A percentile compares a stretch with the other conserved stretches of the same genome.
These are phyloP conservation scores for Toxoplasma gondii DNA, from an alignment of 169 alveolate species.

Conservation along the genomic window DNA sequence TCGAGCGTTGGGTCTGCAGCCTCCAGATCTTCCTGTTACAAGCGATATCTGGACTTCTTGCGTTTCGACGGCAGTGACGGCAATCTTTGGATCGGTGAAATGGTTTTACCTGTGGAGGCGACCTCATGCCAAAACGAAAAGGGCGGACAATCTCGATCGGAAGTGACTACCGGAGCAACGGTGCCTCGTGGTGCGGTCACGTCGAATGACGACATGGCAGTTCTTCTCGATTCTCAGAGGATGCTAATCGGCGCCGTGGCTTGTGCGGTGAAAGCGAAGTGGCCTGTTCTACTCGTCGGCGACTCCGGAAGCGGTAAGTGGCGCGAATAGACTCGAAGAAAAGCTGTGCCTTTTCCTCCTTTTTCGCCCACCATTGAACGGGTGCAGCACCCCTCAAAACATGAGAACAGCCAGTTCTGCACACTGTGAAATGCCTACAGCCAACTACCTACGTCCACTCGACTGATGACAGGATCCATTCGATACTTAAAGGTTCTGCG, in stretches of 20 bases:
- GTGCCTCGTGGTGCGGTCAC: neutral
- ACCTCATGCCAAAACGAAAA: neutral
- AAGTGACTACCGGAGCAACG: neutral
- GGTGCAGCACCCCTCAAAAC: too few relatives aligned
- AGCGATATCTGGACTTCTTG: neutral
- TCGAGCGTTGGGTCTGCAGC: neutral
- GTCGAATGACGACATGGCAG: neutral
- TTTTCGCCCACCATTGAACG: neutral
- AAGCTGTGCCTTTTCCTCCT: neutral
- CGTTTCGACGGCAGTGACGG: conserved; percentile 22
- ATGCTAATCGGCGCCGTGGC: conserved; percentile 14
- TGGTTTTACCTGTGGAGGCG: neutral
- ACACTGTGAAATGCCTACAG: neutral
- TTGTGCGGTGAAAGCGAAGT: conserved; percentile 42
- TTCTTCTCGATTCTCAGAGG: conserved; percentile 37
- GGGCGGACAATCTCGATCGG: neutral
- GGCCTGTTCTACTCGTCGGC: conserved; percentile 63
- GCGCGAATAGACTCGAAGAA: neutral
- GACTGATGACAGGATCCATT: too few relatives aligned
- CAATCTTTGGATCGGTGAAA: neutral
- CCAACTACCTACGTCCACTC: too few relatives aligned
- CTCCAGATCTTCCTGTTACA: neutral
- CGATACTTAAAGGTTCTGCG: too few relatives aligned
- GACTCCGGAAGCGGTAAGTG: conserved; percentile 48
- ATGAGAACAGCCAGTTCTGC: neutral